These are phyloP conservation scores for Helenozyma rhizophorensis DNA, from an alignment of 805 yeast species.

Conservation along the genomic window DNA sequence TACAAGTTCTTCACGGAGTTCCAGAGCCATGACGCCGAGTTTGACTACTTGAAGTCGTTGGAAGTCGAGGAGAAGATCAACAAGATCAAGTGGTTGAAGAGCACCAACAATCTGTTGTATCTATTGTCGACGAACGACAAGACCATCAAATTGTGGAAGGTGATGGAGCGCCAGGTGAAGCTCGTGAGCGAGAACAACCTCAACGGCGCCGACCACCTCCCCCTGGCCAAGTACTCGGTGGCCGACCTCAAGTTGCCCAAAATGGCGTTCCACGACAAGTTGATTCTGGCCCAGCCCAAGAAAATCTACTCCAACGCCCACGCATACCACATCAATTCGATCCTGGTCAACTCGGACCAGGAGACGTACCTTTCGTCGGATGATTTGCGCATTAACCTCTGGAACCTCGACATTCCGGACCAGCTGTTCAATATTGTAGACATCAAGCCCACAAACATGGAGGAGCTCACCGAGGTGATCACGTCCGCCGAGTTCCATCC, in stretches of 20 bases:
- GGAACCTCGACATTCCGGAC: conserved; percentile 93
- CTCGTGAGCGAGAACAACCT: conserved; percentile 90
- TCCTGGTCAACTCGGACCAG: conserved; percentile 90
- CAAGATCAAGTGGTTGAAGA: conserved; percentile 92
- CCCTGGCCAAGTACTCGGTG: conserved; percentile 24
- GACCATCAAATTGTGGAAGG: conserved; percentile 97
- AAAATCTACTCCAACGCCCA: conserved; percentile 92
- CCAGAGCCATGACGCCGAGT: conserved; percentile 98
- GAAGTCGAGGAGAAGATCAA: conserved; percentile 98
- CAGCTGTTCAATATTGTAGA: conserved; percentile 96
- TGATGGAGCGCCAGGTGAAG: conserved; percentile 85
- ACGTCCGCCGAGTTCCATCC: conserved; percentile 98
- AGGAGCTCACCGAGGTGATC: conserved; percentile 95
- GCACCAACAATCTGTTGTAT: conserved; percentile 86
- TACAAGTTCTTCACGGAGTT: conserved; percentile 95
- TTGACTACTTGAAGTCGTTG: conserved; percentile 89
- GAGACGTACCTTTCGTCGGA: conserved; percentile 93
- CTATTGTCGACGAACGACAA: conserved; percentile 91
- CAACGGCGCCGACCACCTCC: conserved; percentile 17
- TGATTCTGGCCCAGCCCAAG: conserved; percentile 92
- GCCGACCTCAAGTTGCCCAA: conserved; percentile 72
- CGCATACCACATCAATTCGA: conserved; percentile 95
- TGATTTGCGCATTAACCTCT: conserved; percentile 89
- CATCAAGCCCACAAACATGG: conserved; percentile 97
- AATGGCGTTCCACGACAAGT: conserved; percentile 88